phyloP scores from a whole-genome alignment of 331 rosid genomes.

The Malus hybrid region DNA sequence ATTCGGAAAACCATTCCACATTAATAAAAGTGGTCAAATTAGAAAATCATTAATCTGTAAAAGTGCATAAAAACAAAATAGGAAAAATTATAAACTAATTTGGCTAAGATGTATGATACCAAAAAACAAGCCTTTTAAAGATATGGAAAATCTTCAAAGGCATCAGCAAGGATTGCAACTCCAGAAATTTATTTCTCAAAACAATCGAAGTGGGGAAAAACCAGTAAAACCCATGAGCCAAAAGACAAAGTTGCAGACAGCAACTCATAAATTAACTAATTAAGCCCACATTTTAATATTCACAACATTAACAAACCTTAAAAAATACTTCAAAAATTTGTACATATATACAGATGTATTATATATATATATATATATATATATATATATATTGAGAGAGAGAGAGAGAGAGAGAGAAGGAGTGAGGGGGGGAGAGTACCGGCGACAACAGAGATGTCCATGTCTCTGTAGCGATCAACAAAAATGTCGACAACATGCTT shows the following conservation, averaged over 20 bases:
- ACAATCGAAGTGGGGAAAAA: not conserved
- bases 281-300: conserved; percentile 1
- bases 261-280: not conserved
- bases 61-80: too few species aligned
- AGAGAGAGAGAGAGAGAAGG: not conserved
- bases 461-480: conserved; percentile 98
- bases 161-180: not conserved
- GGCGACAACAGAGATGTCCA: conserved; percentile 93
- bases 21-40: not conserved
- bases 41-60: not conserved
- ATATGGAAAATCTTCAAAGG: not conserved
- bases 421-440: conserved; percentile 25
- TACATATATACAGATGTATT: too few species aligned
- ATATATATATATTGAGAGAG: not conserved
- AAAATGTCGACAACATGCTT: conserved; percentile 90
- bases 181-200: not conserved
- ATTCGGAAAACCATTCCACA: not conserved
- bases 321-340: not conserved
- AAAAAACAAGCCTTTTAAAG: too few species aligned
- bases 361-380: too few species aligned
- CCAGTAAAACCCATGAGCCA: not conserved
- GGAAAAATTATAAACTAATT: too few species aligned
- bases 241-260: not conserved
- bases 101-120: not conserved
- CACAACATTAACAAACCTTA: not conserved